These are phyloP conservation scores for Cyclotella choctawhatcheeana DNA, from an alignment of 108 stramenopile species.

Conservation along the genomic window DNA sequence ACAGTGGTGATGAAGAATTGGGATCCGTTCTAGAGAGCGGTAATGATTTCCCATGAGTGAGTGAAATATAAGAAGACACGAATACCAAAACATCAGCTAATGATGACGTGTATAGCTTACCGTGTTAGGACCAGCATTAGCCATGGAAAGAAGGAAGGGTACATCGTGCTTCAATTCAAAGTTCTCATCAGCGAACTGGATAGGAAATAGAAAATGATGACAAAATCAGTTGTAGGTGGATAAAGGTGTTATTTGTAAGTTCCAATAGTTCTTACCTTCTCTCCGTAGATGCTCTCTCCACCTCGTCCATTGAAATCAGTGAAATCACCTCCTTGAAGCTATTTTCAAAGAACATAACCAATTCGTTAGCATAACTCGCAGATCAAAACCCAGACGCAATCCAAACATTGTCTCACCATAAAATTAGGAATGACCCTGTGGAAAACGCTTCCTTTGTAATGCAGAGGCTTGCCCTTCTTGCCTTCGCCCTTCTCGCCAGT, in stretches of 20 bases:
- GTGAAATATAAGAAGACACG: neutral
- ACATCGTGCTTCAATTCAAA: slow-evolving; percentile 86
- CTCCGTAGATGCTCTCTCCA: slow-evolving; percentile 75
- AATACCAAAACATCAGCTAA: neutral
- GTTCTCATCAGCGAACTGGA: slow-evolving; percentile 96
- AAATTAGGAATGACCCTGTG: slow-evolving; percentile 69
- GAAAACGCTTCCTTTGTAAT: slow-evolving; percentile 80
- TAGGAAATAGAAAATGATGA: neutral
- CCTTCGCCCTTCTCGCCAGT: slow-evolving; percentile 92
- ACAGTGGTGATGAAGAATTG: slow-evolving; percentile 99
- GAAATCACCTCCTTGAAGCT: slow-evolving; percentile 74
- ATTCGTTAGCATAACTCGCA: neutral
- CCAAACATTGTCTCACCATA: neutral
- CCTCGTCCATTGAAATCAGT: slow-evolving; percentile 90
- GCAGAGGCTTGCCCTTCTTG: slow-evolving; percentile 80
- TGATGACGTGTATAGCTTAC: neutral
- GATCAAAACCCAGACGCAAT: no score
- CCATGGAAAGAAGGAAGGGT: slow-evolving; percentile 92
- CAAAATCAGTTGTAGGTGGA: no score
- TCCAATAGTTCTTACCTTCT: slow-evolving; percentile 30
- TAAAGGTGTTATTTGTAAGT: no score
- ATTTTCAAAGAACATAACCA: neutral
- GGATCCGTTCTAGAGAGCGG: slow-evolving; percentile 74
- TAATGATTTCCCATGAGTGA: neutral
- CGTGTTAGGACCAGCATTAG: slow-evolving; percentile 93